Conservation (phyloP, 495 filamentous ascomycete genomes). For the Xylaria bambusicola region DNA sequence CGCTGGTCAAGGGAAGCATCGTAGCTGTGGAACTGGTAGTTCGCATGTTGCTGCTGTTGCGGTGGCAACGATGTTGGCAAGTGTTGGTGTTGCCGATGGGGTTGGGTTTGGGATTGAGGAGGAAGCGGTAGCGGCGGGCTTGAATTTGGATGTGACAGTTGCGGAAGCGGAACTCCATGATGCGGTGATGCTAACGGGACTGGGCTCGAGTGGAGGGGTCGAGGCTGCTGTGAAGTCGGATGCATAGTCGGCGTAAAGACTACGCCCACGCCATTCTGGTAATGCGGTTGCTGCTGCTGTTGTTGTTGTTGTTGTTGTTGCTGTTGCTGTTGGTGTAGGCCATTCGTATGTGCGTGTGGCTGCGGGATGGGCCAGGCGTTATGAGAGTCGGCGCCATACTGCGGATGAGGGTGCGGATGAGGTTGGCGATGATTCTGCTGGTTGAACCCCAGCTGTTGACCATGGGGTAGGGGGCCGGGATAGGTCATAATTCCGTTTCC, state of each 20-base stretch:
- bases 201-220: constrained; percentile 16
- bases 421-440: constrained; percentile 35
- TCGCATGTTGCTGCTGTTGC: constrained; percentile 21
- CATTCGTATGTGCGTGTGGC: not conserved
- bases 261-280: not conserved
- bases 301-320: not conserved
- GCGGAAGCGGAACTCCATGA: constrained; percentile 4
- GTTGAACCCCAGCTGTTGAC: constrained; percentile 41
- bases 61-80: not conserved
- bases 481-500: constrained; percentile 41
- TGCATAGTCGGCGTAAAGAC: not conserved
- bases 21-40: constrained; percentile 34
- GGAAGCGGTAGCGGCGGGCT: not conserved
- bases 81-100: constrained; percentile 12
- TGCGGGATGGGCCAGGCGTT: constrained; percentile 29
- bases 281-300: constrained; percentile 8
- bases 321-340: not conserved
- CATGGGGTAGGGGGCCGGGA: constrained; percentile 46
- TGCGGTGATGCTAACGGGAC: not conserved
- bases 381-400: constrained; percentile 18
- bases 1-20: constrained; percentile 33
- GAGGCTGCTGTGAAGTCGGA: not conserved
- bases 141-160: not conserved
- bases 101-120: not conserved
- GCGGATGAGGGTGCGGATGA: not conserved